These are phyloP conservation scores for Fusarium buharicum DNA, from an alignment of 2,329 filamentous ascomycete species.

Conservation along the genomic window DNA sequence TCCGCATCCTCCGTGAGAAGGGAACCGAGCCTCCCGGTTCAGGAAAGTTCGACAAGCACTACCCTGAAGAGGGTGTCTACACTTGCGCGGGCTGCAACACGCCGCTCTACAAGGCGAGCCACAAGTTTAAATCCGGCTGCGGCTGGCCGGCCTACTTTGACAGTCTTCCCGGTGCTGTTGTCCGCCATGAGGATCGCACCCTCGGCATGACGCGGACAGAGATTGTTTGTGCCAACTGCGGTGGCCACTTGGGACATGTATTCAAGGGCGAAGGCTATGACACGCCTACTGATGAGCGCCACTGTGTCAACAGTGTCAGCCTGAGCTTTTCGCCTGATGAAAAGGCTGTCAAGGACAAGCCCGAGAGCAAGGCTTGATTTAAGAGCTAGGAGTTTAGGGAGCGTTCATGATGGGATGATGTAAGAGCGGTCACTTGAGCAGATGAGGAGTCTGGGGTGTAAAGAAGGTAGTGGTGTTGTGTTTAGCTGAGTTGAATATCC, in stretches of 20 bases:
- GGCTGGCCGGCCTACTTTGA: slow-evolving; percentile 99
- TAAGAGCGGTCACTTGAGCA: slow-evolving; percentile 1
- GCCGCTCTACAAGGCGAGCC: slow-evolving; percentile 89
- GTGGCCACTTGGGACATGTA: slow-evolving; percentile 92
- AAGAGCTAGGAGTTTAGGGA: background rate
- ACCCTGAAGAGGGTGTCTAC: slow-evolving; percentile 80
- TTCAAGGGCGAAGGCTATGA: slow-evolving; percentile 89
- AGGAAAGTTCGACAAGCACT: slow-evolving; percentile 89
- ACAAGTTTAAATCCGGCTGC: slow-evolving; percentile 97
- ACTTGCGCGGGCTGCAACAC: slow-evolving; percentile 86
- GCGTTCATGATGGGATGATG: background rate
- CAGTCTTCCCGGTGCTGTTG: slow-evolving; percentile 89
- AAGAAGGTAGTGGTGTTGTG: background rate
- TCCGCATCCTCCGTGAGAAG: slow-evolving; percentile 90
- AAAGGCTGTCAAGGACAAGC: slow-evolving; percentile 53
- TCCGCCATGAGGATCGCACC: slow-evolving; percentile 77
- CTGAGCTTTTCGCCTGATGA: slow-evolving; percentile 81
- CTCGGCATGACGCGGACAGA: slow-evolving; percentile 89
- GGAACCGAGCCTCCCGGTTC: slow-evolving; percentile 86
- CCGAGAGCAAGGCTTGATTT: slow-evolving; percentile 52
- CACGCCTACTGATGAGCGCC: slow-evolving; percentile 92
- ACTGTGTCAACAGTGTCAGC: slow-evolving; percentile 95
- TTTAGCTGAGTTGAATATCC: slow-evolving; percentile 2
- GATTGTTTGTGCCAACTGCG: slow-evolving; percentile 94
- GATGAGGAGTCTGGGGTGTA: background rate